Evolutionary conservation across 208 protist genomes (phyloP).

Genomic region (Acanthamoeba sp.): DNA sequence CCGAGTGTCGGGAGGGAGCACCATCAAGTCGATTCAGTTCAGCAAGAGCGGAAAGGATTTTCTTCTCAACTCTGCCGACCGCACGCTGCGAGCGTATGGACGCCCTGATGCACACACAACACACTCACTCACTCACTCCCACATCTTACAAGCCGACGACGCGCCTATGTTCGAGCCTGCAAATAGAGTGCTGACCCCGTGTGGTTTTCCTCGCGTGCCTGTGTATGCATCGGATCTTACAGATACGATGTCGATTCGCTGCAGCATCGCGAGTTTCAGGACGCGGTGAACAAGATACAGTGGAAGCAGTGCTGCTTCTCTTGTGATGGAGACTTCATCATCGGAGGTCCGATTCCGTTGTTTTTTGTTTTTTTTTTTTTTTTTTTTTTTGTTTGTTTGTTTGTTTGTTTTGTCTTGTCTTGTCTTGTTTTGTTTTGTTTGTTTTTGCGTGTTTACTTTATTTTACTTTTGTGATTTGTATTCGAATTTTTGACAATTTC

Average conservation of each 20-base stretch:
- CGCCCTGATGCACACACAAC: neutral
- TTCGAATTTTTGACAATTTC: too few species aligned
- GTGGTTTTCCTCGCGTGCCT: too few species aligned
- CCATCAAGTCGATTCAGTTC: conserved; percentile 84
- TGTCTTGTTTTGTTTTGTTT: neutral
- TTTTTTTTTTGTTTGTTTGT: neutral
- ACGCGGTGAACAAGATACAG: conserved; percentile 82
- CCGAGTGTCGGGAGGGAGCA: conserved; percentile 26
- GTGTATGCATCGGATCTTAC: neutral
- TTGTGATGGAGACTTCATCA: conserved; percentile 80
- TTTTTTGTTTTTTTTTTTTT: neutral
- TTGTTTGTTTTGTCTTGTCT: too few species aligned
- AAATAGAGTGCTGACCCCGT: neutral
- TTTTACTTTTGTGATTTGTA: too few species aligned
- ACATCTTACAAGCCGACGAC: too few species aligned
- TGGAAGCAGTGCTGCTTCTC: conserved; percentile 83
- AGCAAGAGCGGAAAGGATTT: conserved; percentile 77
- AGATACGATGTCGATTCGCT: conserved; percentile 53
- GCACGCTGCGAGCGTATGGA: conserved; percentile 74
- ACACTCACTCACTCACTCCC: too few species aligned
- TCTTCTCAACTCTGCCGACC: conserved; percentile 80
- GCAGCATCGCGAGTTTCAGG: conserved; percentile 74
- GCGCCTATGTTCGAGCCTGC: too few species aligned
- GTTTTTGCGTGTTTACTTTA: neutral
- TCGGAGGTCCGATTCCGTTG: conserved; percentile 60